Conservation (phyloP, 208 protist genomes). For the Zelonia costaricensis region DNA sequence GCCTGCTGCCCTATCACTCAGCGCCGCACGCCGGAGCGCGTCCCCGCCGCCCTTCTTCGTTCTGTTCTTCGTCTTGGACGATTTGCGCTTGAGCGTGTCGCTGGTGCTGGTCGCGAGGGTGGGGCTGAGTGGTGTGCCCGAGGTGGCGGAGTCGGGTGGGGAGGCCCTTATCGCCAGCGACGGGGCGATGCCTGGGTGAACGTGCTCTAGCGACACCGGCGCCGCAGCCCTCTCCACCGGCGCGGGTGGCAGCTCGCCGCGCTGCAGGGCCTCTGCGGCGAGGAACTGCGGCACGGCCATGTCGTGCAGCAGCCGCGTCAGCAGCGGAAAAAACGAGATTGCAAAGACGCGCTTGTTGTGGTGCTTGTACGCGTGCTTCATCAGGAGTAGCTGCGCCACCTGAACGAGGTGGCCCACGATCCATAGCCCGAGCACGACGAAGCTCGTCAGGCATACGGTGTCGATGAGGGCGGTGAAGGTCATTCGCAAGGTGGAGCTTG, state of each 20-base stretch:
- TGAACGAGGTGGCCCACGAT: constrained; percentile 19
- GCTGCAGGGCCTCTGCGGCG: constrained; percentile 30
- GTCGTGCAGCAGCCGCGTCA: constrained; percentile 46
- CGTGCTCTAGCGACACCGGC: constrained; percentile 3
- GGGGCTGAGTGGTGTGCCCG: no score
- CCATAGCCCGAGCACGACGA: constrained; percentile 33
- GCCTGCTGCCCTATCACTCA: no score
- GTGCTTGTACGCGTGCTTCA: constrained; percentile 21
- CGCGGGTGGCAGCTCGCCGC: constrained; percentile 9
- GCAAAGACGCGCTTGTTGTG: constrained; percentile 36
- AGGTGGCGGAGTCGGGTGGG: not conserved
- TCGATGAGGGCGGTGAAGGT: constrained; percentile 43
- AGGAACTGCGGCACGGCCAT: constrained; percentile 43
- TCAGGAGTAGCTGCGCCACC: constrained; percentile 22
- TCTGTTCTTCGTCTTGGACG: no score
- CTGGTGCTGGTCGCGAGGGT: no score
- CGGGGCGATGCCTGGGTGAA: not conserved
- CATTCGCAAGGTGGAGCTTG: no score
- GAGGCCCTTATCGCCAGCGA: not conserved
- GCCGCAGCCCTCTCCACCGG: not conserved
- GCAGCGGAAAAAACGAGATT: constrained; percentile 49
- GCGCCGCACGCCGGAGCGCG: no score
- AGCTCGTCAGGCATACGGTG: constrained; percentile 29
- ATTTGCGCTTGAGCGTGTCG: no score
- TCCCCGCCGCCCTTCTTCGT: no score